A percentile compares a stretch with the other conserved stretches of the same genome.
phyloP scores from a whole-genome alignment of 495 filamentous ascomycete species.

The Talaromyces stipitatus region DNA sequence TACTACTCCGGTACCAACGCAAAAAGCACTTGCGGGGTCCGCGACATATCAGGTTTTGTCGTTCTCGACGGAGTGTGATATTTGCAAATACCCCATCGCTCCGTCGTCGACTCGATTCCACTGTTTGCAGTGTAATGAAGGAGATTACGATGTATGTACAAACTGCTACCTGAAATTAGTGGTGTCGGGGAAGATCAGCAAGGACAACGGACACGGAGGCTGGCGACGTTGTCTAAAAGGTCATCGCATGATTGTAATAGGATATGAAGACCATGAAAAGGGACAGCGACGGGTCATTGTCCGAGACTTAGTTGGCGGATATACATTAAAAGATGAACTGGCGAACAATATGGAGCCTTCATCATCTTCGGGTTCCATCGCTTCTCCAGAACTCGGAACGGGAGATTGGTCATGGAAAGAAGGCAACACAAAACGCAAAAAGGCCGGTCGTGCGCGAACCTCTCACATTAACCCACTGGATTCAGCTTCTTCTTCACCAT shows the following conservation, averaged over 20 bases:
- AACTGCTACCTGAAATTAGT: slow-evolving; percentile 66
- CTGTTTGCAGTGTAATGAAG: slow-evolving; percentile 59
- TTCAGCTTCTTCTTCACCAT: slow-evolving; percentile 1
- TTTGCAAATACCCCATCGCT: slow-evolving; percentile 64
- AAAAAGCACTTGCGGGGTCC: slow-evolving; percentile 9
- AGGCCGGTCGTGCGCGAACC: slow-evolving; percentile 33
- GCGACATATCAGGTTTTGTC: slow-evolving; percentile 48
- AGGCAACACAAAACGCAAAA: slow-evolving; percentile 37
- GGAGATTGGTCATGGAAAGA: slow-evolving; percentile 47
- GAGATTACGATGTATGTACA: slow-evolving; percentile 79
- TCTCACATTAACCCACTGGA: slow-evolving; percentile 3
- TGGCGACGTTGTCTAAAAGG: slow-evolving; percentile 73
- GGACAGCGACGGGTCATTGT: slow-evolving; percentile 52
- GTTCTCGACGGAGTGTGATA: slow-evolving; percentile 64
- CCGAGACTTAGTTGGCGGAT: slow-evolving; percentile 66
- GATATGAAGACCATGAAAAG: slow-evolving; percentile 54
- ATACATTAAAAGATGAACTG: slow-evolving; percentile 48
- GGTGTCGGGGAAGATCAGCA: slow-evolving; percentile 49
- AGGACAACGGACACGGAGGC: slow-evolving; percentile 66
- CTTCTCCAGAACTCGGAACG: slow-evolving; percentile 20
- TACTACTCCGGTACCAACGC: slow-evolving; percentile 25
- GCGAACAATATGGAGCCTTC: slow-evolving; percentile 8
- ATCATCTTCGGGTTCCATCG: slow-evolving; percentile 4
- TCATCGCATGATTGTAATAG: slow-evolving; percentile 80
- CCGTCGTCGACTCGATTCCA: slow-evolving; percentile 63